A percentile compares a stretch with the other conserved stretches of the same genome.
Evolutionary conservation across 495 filamentous ascomycete species (phyloP).

Genomic region (Xeromyces bisporus): DNA sequence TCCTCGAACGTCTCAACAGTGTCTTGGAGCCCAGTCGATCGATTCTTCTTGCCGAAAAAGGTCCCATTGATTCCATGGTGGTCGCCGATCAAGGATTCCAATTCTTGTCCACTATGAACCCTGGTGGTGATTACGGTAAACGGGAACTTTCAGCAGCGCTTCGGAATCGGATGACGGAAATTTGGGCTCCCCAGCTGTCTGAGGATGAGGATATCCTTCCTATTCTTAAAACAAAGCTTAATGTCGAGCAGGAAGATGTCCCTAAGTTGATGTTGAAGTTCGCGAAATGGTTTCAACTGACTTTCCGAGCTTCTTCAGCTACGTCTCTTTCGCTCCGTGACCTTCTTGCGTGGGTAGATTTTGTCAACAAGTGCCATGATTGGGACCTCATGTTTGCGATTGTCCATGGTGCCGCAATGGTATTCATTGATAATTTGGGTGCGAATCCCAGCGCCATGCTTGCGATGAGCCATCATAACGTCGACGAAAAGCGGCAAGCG

Average conservation of each 20-base stretch:
- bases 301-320: constrained; percentile 52
- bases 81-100: constrained; percentile 72
- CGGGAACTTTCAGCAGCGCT: constrained; percentile 89
- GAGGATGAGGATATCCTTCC: constrained; percentile 73
- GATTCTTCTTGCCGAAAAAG: constrained; percentile 86
- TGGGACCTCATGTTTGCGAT: constrained; percentile 40
- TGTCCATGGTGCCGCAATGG: constrained; percentile 80
- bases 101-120: constrained; percentile 97
- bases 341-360: constrained; percentile 82
- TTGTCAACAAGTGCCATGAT: constrained; percentile 50
- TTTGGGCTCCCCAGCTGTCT: constrained; percentile 78
- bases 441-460: constrained; percentile 82
- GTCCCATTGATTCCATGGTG: constrained; percentile 60
- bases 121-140: constrained; percentile 95
- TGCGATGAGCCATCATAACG: constrained; percentile 39
- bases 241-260: constrained; percentile 28
- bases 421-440: constrained; percentile 87
- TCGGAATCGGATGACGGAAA: constrained; percentile 93
- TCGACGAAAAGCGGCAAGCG: constrained; percentile 42
- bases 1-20: constrained; percentile 90
- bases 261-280: constrained; percentile 58
- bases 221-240: constrained; percentile 64
- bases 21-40: constrained; percentile 82
- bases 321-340: constrained; percentile 76
- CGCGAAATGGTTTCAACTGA: constrained; percentile 76